phyloP scores from a whole-genome alignment of 768 basidiomycete genomes.

The Rhodosporidiobolus odoratus region DNA sequence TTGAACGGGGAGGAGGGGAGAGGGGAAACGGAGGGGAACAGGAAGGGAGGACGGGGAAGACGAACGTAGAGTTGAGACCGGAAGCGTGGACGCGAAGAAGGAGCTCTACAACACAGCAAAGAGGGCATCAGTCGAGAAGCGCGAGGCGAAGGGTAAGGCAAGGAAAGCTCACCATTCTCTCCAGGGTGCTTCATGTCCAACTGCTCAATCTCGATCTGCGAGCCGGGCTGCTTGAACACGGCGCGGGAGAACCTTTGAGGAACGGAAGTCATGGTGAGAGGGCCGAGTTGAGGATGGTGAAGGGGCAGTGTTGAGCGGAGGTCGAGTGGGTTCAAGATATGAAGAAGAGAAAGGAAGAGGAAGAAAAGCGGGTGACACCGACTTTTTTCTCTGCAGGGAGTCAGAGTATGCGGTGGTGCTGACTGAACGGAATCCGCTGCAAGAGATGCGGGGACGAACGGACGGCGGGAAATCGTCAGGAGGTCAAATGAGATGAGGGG shows the following conservation, averaged over 20 bases:
- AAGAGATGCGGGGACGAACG: too few relatives aligned
- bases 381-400: too few relatives aligned
- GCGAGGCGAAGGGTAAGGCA: neutral
- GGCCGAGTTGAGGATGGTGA: too few relatives aligned
- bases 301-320: too few relatives aligned
- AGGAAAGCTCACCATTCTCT: neutral
- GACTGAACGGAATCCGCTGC: too few relatives aligned
- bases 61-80: neutral
- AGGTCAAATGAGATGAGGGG: too few relatives aligned
- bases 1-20: neutral
- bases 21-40: neutral
- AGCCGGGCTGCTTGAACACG: neutral
- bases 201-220: neutral
- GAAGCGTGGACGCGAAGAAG: conserved; percentile 1
- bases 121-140: neutral
- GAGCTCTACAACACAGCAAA: neutral
- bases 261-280: neutral
- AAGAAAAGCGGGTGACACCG: too few relatives aligned
- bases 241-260: neutral
- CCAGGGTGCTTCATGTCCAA: neutral
- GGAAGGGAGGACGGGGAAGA: neutral
- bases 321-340: too few relatives aligned
- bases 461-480: too few relatives aligned
- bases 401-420: too few relatives aligned
- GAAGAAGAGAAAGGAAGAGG: too few relatives aligned